Base-by-base conservation (phyloP, 805 yeast genomes). In the Metschnikowia lunata region DNA sequence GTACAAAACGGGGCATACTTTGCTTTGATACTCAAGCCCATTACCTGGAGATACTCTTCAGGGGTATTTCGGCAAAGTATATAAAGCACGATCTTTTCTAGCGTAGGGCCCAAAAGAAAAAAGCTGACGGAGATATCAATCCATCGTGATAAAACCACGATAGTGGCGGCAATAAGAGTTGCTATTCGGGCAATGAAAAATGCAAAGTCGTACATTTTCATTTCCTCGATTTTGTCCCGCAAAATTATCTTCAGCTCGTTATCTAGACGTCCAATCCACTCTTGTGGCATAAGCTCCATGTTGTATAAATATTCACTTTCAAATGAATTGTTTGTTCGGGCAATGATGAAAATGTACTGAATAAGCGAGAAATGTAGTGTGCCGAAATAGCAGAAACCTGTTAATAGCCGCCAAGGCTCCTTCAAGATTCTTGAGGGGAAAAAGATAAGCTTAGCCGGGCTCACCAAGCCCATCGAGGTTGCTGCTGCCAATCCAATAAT, bases 31-130 rank as follows among this genome's bases (percentile, higher is more conserved):
- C 69, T 50, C 6, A 79, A 38, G 7, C 78, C 74, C 47, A 76
- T 51, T 28, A 76, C 48, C 6, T 67, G 53, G 14, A 77, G 51
- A 30, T 63, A 61, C 12, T 63, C 61, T 30, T 66, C 66, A 3
- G 78, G 76, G 45, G 70, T 66, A 14, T 71, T 66, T 27, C 78
- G 63, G 3, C 80, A 66, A 72, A 78, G 70, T 27, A 78, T 59
- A 50, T 74, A 78, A 8, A 70, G 54, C 35, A 78, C 47, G 7
- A 62, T 54, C 27, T 62, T 64, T 33, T 58, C 59, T 26, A 80
- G 59, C 14, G 66, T 56, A 2, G 65, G 57, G 3, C 79, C 78
- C 37, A 71, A 51, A 26, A 58, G 56, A 13, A 70, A 39, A 26
- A 57, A 45, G 9, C 46, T 42, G 15, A 47, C 39, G n/a, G 52